Evolutionary conservation across 2,329 filamentous ascomycete species (phyloP), one percentile per base, ranked within the genome.

Genomic region (Botryosphaeria dothidea): DNA sequence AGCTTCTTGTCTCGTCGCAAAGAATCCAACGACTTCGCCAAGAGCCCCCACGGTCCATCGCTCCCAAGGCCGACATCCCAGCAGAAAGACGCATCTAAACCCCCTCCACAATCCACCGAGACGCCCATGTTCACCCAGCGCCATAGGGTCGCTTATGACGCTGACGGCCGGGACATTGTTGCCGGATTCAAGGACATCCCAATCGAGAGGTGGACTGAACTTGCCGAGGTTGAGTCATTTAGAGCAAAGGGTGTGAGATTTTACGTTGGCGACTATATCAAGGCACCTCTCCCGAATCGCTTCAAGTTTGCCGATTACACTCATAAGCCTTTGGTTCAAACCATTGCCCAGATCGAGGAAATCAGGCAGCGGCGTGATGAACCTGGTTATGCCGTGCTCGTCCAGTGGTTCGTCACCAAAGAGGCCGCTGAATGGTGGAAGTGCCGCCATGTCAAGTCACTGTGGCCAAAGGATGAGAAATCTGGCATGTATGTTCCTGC

Each of bases 241-340:
- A 21, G 29, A 27, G 23, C 2, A 4, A 21, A 52, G n/a, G 31
- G 34, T 17, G 9, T 31, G 8, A 34, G 9, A 23, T 63, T 43
- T 23, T 27, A 17, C 25, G 13, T 27, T n/a, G 61, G 61, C 9
- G 61, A 63, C 48, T 63, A 43, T 36, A 41, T 54, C 46, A 63
- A 63, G 23, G 36, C 34, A 0, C 61, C 61, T 23, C 49, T 63
- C 23, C 61, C 61, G 5, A 63, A 54, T 27, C 46, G 36, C 23
- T 63, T 63, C 61, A 49, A 54, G 34, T 63, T 45, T n/a, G 36
- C 61, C 29, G 56, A 60, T 51, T 62, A 49, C 21, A 23, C 31
- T n/a, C 58, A 62, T 25, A 51, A 51, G 19, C 61, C 61, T 2
- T 25, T 45, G 13, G 49, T 63, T 9, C n/a, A 63, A 4, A 54